Conservation (phyloP, 768 basidiomycete species). For the Sporobolomyces roseus region DNA sequence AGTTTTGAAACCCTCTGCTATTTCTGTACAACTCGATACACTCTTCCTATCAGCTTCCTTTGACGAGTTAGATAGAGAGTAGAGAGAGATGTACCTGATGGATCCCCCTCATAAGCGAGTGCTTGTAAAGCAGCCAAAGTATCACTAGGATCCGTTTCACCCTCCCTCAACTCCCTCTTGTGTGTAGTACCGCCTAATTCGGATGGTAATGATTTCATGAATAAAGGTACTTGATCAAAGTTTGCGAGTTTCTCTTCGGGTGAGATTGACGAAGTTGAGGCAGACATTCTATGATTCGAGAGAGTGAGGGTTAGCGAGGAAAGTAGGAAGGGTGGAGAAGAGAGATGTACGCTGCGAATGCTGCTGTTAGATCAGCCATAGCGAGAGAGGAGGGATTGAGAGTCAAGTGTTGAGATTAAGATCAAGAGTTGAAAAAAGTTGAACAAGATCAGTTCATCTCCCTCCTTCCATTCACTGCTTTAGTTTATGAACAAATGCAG, state of each 20-base stretch:
- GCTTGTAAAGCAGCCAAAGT: slow-evolving; percentile 77
- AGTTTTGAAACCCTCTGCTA: slow-evolving; percentile 86
- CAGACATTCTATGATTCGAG: too few species aligned
- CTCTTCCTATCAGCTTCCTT: too few species aligned
- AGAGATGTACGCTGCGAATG: too few species aligned
- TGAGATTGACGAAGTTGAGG: not conserved
- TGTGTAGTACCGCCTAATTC: slow-evolving; percentile 21
- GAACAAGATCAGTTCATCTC: not conserved
- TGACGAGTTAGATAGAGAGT: too few species aligned
- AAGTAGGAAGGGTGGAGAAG: too few species aligned
- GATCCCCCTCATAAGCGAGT: slow-evolving; percentile 81
- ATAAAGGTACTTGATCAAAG: slow-evolving; percentile 73
- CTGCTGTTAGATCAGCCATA: too few species aligned
- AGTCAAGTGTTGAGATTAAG: too few species aligned
- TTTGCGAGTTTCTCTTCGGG: slow-evolving; percentile 46
- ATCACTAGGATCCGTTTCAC: slow-evolving; percentile 54
- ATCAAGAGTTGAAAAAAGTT: too few species aligned
- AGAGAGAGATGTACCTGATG: too few species aligned
- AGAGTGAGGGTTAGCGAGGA: too few species aligned
- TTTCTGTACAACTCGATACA: too few species aligned
- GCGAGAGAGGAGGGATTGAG: too few species aligned
- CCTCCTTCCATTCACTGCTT: not conserved
- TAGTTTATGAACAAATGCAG: not conserved
- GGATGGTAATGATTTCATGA: slow-evolving; percentile 79
- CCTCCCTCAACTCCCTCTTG: slow-evolving; percentile 45